Conservation (phyloP, 257 asterid species). For the Petunia axillaris region DNA sequence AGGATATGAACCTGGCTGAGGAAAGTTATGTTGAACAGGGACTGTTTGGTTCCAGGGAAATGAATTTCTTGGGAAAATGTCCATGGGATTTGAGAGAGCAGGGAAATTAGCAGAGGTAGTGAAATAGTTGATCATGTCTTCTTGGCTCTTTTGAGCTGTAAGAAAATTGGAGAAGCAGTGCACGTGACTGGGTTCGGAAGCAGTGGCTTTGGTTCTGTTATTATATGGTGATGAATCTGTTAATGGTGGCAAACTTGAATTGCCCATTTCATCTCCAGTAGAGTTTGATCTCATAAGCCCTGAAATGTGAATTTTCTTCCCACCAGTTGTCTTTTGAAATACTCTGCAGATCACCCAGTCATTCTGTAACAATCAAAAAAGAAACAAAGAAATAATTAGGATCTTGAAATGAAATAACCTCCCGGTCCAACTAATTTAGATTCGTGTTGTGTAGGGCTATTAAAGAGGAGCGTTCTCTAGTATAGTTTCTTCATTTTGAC, state of each 20-base stretch:
- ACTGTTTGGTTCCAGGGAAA: conserved; percentile 48
- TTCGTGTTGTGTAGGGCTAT: too few relatives aligned
- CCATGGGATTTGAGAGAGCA: conserved; percentile 38
- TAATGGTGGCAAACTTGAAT: conserved; percentile 59
- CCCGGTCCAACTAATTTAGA: too few relatives aligned
- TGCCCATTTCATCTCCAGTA: conserved; percentile 26
- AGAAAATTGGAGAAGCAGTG: conserved; percentile 86
- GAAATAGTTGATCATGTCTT: conserved; percentile 37
- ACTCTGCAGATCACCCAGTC: conserved; percentile 96
- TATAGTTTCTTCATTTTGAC: too few relatives aligned
- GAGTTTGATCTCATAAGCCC: conserved; percentile 51
- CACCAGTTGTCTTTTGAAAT: conserved; percentile 78
- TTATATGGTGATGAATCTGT: conserved; percentile 51
- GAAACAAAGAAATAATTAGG: neutral
- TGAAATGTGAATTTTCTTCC: conserved; percentile 75
- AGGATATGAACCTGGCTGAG: conserved; percentile 34
- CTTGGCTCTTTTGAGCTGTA: conserved; percentile 40
- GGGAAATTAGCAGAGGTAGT: conserved; percentile 31
- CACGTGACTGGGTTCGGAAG: conserved; percentile 51
- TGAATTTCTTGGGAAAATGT: conserved; percentile 33
- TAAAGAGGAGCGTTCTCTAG: too few relatives aligned
- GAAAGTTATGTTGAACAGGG: conserved; percentile 42
- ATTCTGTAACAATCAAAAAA: conserved; percentile 44
- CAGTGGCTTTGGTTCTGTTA: conserved; percentile 27
- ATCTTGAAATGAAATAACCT: neutral